Evolutionary conservation across 352 stramenopile genomes (phyloP), one percentile per base, ranked within the genome.

Genomic region (Pythium sukuiense): DNA sequence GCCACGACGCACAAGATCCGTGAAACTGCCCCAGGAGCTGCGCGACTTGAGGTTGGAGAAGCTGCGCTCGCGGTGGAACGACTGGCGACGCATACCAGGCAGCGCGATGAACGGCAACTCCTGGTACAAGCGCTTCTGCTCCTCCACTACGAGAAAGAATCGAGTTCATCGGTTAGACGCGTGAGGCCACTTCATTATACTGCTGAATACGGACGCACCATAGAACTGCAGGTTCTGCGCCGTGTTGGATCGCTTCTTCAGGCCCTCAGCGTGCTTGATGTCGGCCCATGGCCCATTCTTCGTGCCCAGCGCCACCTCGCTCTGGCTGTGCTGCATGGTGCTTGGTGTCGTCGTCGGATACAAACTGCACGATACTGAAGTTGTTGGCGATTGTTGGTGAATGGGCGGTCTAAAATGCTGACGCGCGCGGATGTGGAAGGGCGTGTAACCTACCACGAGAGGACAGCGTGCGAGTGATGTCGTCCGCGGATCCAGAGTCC

Each of bases 221-320:
- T 81, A 81, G 54, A 81, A 81, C 41, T 76, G 61, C 14, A 81
- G 66, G 59, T 81, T 81, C 59, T 81, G 74, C 62, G 74, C 74
- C 61, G 74, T 81, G 59, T 81, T 81, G 46, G 74, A 81, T 16
- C 74, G 74, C 71, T 81, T 81, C 59, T 76, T 76, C 53, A 81
- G 55, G 20, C 74, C 70, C 41, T 81, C 74, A 45, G 66, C 66
- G 13, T 72, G 59, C 71, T 81, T 81, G 64, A 81, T 65, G 50
- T 79, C 71, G 59, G 72, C 71, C 74, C 74, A 81, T 8, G 63
- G 55, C 3, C 74, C 74, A 54, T 67, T 67, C 61, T 67, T 72
- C 45, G 74, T 74, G 57, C 74, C 71, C 29, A 81, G 67, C 61
- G 74, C 59, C n/a, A 79, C 63, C n/a, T 78, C 74, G 62, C 71